These are phyloP conservation scores for Chrysanthemum seticuspe DNA, from an alignment of 129 eudicot species.

Conservation along the genomic window DNA sequence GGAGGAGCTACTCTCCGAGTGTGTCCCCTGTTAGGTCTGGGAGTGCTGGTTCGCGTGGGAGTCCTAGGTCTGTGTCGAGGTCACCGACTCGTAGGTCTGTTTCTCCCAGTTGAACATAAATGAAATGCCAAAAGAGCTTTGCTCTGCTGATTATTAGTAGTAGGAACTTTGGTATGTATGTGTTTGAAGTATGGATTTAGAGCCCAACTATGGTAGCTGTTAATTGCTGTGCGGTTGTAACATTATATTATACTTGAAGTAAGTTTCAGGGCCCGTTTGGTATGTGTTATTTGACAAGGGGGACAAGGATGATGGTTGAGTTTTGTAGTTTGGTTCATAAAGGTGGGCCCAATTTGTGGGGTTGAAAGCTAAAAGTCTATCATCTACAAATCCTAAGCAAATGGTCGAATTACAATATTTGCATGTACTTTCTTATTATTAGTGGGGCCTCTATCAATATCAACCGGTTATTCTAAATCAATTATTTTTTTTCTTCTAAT, in stretches of 20 bases:
- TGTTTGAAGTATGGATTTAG: neutral
- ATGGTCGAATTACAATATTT: no score
- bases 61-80: constrained; percentile 44
- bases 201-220: neutral
- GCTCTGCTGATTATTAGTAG: neutral
- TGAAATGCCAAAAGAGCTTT: neutral
- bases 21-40: constrained; percentile 29
- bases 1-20: constrained; percentile 42
- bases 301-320: no score
- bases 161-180: constrained; percentile 1
- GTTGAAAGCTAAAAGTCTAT: no score
- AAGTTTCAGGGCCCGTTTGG: neutral
- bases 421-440: no score
- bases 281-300: no score
- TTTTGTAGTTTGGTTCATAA: no score
- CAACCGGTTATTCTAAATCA: no score
- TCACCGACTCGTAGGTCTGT: constrained; percentile 30
- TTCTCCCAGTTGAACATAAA: constrained; percentile 27
- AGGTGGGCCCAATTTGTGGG: no score
- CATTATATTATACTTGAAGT: neutral
- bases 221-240: neutral
- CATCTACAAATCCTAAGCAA: no score
- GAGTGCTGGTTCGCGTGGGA: constrained; percentile 33
- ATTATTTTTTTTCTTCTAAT: no score
- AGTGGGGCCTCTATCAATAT: no score